Conservation (phyloP, 768 basidiomycete species). For the Nidularia pulvinata region DNA sequence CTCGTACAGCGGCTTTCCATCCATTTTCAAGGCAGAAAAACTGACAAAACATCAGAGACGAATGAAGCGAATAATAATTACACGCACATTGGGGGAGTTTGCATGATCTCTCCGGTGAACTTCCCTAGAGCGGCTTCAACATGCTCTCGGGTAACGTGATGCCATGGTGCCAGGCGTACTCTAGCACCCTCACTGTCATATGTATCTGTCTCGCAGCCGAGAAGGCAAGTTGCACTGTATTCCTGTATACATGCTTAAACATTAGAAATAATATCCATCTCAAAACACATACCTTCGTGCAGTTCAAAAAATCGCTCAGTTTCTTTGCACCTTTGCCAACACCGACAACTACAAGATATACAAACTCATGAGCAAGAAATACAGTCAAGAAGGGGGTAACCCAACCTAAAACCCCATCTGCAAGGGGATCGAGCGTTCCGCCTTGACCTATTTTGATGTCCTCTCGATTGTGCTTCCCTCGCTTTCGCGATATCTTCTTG, state of each 20-base stretch:
- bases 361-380: background rate
- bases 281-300: conserved; percentile 71
- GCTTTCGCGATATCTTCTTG: conserved; percentile 37
- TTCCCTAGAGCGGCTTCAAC: conserved; percentile 67
- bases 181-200: conserved; percentile 91
- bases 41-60: conserved; percentile 35
- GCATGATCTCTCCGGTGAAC: conserved; percentile 88
- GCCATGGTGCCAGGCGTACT: conserved; percentile 77
- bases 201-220: conserved; percentile 94
- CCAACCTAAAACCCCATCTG: conserved; percentile 91
- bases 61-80: conserved; percentile 8
- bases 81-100: conserved; percentile 88
- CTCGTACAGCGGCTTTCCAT: conserved; percentile 93
- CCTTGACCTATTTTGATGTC: conserved; percentile 88
- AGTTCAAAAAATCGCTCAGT: conserved; percentile 79
- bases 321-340: conserved; percentile 90
- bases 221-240: conserved; percentile 86
- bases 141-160: conserved; percentile 77
- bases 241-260: conserved; percentile 50
- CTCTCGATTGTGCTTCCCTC: conserved; percentile 43
- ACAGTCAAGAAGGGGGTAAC: background rate
- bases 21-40: conserved; percentile 99
- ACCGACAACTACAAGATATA: conserved; percentile 67
- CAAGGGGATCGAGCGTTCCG: conserved; percentile 95
- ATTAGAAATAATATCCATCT: background rate